Conservation (phyloP, 129 eudicot genomes). For the Logfia minima region DNA sequence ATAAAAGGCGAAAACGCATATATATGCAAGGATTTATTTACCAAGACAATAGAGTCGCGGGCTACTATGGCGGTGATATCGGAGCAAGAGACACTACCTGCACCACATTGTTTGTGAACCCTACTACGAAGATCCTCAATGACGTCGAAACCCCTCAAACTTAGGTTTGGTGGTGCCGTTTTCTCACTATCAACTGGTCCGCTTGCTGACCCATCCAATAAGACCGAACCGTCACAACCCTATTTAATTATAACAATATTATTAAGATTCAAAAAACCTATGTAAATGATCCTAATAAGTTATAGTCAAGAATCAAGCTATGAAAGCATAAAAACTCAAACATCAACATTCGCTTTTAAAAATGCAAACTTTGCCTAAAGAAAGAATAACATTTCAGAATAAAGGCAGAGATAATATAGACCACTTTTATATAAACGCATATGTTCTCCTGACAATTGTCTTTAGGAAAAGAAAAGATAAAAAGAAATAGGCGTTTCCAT, state of each 20-base stretch:
- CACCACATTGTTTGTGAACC: constrained; percentile 51
- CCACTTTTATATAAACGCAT: neutral
- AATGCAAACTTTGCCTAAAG: neutral
- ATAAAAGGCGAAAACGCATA: too few species aligned
- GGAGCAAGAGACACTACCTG: constrained; percentile 51
- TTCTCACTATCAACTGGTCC: constrained; percentile 60
- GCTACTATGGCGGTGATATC: constrained; percentile 72
- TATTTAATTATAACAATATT: neutral
- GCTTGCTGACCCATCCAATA: constrained; percentile 65
- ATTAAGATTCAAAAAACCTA: neutral
- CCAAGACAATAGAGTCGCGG: constrained; percentile 62
- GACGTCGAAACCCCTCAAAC: constrained; percentile 50
- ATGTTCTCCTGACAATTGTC: neutral
- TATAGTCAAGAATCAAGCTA: neutral
- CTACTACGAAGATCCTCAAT: constrained; percentile 56
- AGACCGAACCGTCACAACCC: constrained; percentile 81
- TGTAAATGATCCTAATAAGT: neutral
- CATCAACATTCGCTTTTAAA: neutral
- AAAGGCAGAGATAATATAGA: neutral
- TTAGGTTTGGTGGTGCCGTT: constrained; percentile 57
- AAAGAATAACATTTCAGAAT: neutral
- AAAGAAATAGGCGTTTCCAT: neutral
- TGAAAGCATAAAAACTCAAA: neutral
- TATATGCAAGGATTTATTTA: constrained; percentile 15
- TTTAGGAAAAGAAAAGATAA: neutral